Base-by-base conservation (phyloP, 1,284 basidiomycete species). In the Cryptococcus maquisensis region DNA sequence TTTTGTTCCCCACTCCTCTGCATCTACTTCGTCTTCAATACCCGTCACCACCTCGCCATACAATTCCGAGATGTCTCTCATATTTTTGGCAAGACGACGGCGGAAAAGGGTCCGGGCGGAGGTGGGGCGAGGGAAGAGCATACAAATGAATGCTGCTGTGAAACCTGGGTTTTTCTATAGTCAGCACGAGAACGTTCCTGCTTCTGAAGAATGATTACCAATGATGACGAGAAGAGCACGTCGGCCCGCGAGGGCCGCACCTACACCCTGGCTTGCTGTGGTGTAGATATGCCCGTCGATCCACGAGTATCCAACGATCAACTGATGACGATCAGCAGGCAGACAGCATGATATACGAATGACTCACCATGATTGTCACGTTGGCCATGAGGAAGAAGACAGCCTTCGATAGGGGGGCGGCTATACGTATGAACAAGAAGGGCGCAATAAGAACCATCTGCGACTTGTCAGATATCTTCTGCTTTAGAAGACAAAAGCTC, bases 291-390 rank as follows among this genome's bases (percentile, higher is more conserved):
- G 81, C 3, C 78, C 79, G 58, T 86, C 83, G 24, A 84, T 76
- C 83, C 83, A 85, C 0, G 81, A 82, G 66, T 84, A 86, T 1
- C 84, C 83, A 4, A 83, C 72, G 16, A 83, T 72, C 46, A 75
- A 67, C 61, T 64, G 45, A 28, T 24, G 23, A 15, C 21, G 35
- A 20, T 28, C 5, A 32, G 21, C 16, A n/a, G 20, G 46, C 13
- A 44, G 41, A 10, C 28, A 37, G 20, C 37, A n/a, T 35, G 24
- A 2, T 38, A 12, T 4, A 24, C 41, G 32, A 21, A 1, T 12
- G 9, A 57, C 65, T 52, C 37, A 68, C 69, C 38, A 62, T 54
- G 10, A 67, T 54, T 0, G 76, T 77, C 1, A 78, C 71, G 0
- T 63, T 67, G 0, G 65, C 62, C 73, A 78, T 76, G 42, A 79